Conservation (phyloP, 257 asterid species). For the Misopates orontium region DNA sequence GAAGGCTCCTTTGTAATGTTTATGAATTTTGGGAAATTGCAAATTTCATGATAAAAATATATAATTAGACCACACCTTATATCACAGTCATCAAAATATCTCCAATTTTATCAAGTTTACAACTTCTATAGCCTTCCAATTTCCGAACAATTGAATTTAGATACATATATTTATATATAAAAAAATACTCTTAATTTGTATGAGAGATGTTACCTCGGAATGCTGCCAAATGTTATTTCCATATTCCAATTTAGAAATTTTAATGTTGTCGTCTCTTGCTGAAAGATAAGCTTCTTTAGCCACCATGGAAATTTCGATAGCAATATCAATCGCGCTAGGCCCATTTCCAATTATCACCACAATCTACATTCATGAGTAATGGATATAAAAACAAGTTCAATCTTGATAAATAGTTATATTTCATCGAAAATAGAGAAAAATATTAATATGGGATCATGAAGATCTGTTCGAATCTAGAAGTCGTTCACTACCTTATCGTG, state of each 20-base stretch:
- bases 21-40: no score
- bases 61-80: no score
- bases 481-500: conserved; percentile 41
- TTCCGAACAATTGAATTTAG: no score
- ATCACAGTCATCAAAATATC: no score
- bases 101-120: no score
- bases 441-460: not conserved
- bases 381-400: not conserved
- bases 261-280: conserved; percentile 32
- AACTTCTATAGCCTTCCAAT: no score
- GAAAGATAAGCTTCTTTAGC: conserved; percentile 71
- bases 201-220: conserved; percentile 27
- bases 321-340: conserved; percentile 57
- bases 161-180: not conserved
- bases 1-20: no score
- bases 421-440: no score
- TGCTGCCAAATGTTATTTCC: conserved; percentile 39
- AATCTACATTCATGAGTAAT: conserved; percentile 35
- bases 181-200: not conserved
- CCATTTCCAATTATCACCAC: conserved; percentile 67
- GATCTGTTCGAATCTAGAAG: not conserved
- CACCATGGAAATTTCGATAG: conserved; percentile 39
- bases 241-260: conserved; percentile 32
- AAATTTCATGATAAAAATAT: no score
- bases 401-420: no score